Conservation (phyloP, 2,329 filamentous ascomycete species). For the Beauveria asiatica region DNA sequence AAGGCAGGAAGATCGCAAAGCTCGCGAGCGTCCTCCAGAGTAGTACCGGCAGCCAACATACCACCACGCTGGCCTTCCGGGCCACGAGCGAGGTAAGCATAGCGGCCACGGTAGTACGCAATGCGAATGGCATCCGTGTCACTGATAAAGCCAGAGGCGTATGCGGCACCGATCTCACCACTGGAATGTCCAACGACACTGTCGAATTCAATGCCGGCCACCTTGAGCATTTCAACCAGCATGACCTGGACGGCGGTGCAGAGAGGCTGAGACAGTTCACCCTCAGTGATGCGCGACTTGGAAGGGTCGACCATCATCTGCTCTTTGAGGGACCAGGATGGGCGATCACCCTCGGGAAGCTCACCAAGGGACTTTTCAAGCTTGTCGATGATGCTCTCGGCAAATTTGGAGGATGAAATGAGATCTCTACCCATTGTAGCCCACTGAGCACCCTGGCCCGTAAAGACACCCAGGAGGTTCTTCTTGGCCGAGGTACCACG, state of each 20-base stretch:
- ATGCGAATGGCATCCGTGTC: constrained; percentile 18
- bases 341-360: constrained; percentile 17
- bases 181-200: constrained; percentile 40
- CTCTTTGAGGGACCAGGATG: constrained; percentile 19
- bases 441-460: constrained; percentile 28
- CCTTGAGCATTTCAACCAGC: constrained; percentile 19
- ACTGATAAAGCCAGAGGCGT: constrained; percentile 35
- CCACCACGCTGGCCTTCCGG: constrained; percentile 11
- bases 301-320: constrained; percentile 15
- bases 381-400: constrained; percentile 12
- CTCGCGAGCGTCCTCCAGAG: constrained; percentile 14
- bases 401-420: constrained; percentile 12
- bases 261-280: constrained; percentile 23
- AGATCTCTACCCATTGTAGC: constrained; percentile 25
- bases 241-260: constrained; percentile 24
- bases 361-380: constrained; percentile 17
- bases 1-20: constrained; percentile 14
- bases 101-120: constrained; percentile 16
- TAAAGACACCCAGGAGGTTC: constrained; percentile 18
- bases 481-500: constrained; percentile 9
- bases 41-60: constrained; percentile 17
- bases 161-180: constrained; percentile 43
- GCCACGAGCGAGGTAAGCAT: constrained; percentile 8
- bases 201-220: constrained; percentile 24
- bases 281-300: constrained; percentile 15